These are phyloP conservation scores for Lepidium campestre DNA, from an alignment of 441 rosid genomes.

Conservation along the genomic window DNA sequence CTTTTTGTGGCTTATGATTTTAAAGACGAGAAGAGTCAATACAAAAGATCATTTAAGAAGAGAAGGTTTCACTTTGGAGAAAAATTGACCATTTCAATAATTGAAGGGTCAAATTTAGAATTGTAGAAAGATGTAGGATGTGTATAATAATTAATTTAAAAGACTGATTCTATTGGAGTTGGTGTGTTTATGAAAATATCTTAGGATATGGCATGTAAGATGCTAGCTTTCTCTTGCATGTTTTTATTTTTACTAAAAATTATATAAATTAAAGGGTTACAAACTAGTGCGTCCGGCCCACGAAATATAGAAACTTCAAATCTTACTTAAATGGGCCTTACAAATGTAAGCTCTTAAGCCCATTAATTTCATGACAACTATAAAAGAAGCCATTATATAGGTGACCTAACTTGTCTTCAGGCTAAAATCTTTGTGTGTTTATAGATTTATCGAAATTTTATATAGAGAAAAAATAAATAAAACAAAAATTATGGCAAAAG, in stretches of 20 bases:
- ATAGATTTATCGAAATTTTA: no score
- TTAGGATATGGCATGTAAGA: background rate
- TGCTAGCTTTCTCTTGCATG: background rate
- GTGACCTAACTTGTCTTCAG: background rate
- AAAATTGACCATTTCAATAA: constrained; percentile 8
- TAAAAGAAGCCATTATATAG: no score
- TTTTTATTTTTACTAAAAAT: background rate
- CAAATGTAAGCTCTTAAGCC: background rate
- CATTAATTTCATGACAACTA: background rate
- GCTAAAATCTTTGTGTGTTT: no score
- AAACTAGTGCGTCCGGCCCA: background rate
- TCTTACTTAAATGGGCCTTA: background rate
- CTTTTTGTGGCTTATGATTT: constrained; percentile 10
- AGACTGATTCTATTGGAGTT: background rate
- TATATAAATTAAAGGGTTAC: no score
- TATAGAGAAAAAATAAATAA: background rate
- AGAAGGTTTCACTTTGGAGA: background rate
- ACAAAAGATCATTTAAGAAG: background rate
- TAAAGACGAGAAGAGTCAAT: background rate
- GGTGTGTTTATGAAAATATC: background rate
- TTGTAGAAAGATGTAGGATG: background rate
- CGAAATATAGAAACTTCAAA: background rate
- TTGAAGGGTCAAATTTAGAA: background rate
- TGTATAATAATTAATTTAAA: background rate
- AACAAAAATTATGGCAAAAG: constrained; percentile 5